Evolutionary conservation across 2,329 filamentous ascomycete genomes (phyloP).

Genomic region (Pyricularia grisea): DNA sequence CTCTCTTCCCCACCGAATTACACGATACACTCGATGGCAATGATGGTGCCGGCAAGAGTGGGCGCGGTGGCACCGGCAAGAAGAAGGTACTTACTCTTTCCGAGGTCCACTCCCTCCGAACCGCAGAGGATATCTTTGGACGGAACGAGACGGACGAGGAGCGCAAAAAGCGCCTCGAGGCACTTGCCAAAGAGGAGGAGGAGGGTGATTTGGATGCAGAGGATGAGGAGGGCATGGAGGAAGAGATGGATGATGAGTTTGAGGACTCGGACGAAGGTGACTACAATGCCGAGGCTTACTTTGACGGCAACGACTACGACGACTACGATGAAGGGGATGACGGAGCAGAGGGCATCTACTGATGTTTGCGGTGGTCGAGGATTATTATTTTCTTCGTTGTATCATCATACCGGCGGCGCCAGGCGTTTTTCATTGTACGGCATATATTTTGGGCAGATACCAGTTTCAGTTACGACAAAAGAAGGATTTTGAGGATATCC

Average conservation of each 20-base stretch:
- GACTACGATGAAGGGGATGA: constrained; percentile 44
- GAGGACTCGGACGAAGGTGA: constrained; percentile 52
- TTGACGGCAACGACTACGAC: constrained; percentile 47
- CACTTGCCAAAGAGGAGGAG: constrained; percentile 31
- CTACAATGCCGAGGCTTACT: constrained; percentile 52
- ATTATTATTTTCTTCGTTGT: not conserved
- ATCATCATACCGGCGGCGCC: not conserved
- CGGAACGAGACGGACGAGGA: constrained; percentile 18
- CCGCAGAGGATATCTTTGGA: constrained; percentile 41
- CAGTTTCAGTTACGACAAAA: not conserved
- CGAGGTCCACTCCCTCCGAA: constrained; percentile 36
- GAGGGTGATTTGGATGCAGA: constrained; percentile 38
- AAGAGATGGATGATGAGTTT: constrained; percentile 34
- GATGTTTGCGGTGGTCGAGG: not conserved
- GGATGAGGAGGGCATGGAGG: constrained; percentile 24
- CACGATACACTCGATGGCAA: constrained; percentile 43
- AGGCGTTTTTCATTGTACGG: not conserved
- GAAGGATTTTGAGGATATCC: not conserved
- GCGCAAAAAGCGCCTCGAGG: constrained; percentile 15
- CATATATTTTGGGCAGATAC: not conserved
- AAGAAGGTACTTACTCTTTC: constrained; percentile 38
- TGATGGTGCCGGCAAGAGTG: constrained; percentile 21
- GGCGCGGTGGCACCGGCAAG: constrained; percentile 14
- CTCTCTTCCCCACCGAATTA: constrained; percentile 47
- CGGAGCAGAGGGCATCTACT: constrained; percentile 21